phyloP scores from a whole-genome alignment of 768 basidiomycete genomes.

The Pulveroboletus ravenelii region DNA sequence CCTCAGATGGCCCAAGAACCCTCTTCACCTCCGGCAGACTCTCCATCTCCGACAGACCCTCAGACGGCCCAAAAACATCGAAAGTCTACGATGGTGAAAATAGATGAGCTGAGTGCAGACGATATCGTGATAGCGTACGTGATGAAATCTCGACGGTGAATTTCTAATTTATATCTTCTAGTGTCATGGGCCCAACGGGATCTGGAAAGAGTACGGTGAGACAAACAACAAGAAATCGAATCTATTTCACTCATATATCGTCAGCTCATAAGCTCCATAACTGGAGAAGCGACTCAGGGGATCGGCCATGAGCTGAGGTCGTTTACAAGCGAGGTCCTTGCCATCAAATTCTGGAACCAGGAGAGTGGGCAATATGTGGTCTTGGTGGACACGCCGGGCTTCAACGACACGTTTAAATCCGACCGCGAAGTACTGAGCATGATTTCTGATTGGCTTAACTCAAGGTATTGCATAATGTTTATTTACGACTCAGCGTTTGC shows the following conservation, averaged over 20 bases:
- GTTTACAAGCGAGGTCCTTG: slow-evolving; percentile 5
- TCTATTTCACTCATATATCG: not conserved
- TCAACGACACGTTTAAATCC: slow-evolving; percentile 16
- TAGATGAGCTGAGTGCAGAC: not conserved
- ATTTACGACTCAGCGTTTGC: not conserved
- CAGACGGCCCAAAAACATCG: not conserved
- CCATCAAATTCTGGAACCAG: slow-evolving; percentile 4
- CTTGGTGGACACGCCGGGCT: slow-evolving; percentile 25
- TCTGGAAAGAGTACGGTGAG: slow-evolving; percentile 6
- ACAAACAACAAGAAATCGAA: not conserved
- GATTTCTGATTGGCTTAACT: slow-evolving; percentile 15
- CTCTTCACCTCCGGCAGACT: not conserved
- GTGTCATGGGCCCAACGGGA: slow-evolving; percentile 21
- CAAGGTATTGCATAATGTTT: slow-evolving; percentile 1
- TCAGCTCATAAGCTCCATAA: slow-evolving; percentile 12
- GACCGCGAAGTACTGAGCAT: slow-evolving; percentile 10
- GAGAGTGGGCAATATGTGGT: slow-evolving; percentile 4
- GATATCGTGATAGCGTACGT: slow-evolving; percentile 13
- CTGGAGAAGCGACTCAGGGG: not conserved
- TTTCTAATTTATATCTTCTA: not conserved
- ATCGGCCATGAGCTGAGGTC: slow-evolving; percentile 10
- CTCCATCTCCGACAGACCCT: not conserved
- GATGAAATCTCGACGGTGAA: not conserved
- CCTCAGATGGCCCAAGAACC: not conserved
- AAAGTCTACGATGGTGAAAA: not conserved